phyloP scores from a whole-genome alignment of 345 rosid species.

The Corchorus capsularis region DNA sequence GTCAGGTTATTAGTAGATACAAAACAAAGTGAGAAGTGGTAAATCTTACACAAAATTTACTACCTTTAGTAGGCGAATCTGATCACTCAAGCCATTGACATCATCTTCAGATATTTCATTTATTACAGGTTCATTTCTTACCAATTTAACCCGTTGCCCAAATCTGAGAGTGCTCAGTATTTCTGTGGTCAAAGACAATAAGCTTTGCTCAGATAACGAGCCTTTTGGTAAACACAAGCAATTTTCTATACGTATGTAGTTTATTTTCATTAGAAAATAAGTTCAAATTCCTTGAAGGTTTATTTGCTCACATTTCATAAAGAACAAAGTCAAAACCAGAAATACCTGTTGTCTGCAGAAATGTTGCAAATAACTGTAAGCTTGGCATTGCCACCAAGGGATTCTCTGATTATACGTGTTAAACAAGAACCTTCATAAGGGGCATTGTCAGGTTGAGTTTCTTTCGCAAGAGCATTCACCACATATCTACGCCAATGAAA shows the following conservation, averaged over 20 bases:
- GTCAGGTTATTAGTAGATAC: constrained; percentile 16
- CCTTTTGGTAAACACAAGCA: neutral
- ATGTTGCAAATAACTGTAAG: constrained; percentile 85
- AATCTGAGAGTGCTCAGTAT: constrained; percentile 84
- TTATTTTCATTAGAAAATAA: neutral
- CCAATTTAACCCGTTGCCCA: constrained; percentile 69
- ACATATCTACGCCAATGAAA: constrained; percentile 57
- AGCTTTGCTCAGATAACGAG: constrained; percentile 7
- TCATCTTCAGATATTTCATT: constrained; percentile 96
- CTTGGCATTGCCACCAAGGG: constrained; percentile 96
- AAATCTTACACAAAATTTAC: constrained; percentile 3
- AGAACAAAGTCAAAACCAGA: constrained; percentile 8
- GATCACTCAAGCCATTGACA: constrained; percentile 94
- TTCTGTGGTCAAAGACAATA: constrained; percentile 52
- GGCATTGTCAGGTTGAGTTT: constrained; percentile 46
- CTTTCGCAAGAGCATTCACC: constrained; percentile 62
- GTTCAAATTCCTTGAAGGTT: neutral
- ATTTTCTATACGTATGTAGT: neutral
- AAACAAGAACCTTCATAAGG: constrained; percentile 64
- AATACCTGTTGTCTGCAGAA: constrained; percentile 68
- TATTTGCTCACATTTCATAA: constrained; percentile 5
- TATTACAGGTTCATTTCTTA: constrained; percentile 74
- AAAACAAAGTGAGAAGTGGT: constrained; percentile 8
- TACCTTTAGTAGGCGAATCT: constrained; percentile 91
- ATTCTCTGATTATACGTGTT: constrained; percentile 79